phyloP scores from a whole-genome alignment of 345 rosid species.

The Carallia pectinifolia region DNA sequence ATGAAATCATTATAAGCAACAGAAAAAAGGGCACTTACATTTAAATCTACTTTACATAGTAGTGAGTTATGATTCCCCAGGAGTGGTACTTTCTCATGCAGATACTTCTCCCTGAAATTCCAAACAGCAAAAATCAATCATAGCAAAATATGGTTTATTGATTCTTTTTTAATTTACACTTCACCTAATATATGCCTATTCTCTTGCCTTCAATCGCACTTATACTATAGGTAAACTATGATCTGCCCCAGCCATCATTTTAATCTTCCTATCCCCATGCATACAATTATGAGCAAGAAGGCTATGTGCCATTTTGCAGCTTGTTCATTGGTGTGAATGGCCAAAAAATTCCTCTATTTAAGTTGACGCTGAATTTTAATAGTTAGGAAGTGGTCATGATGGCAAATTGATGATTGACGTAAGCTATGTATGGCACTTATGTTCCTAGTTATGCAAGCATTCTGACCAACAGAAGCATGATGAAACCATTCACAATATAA shows the following conservation, averaged over 20 bases:
- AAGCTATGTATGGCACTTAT: not conserved
- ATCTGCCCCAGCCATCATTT: constrained; percentile 5
- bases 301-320: no score
- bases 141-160: not conserved
- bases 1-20: not conserved
- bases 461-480: not conserved
- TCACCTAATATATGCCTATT: not conserved
- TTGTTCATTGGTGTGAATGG: not conserved
- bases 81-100: constrained; percentile 53
- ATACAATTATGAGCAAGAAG: no score
- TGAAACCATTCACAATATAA: not conserved
- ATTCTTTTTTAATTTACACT: not conserved
- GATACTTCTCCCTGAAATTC: constrained; percentile 70
- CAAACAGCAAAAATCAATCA: constrained; percentile 22
- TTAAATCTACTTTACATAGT: constrained; percentile 65
- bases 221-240: not conserved
- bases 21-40: constrained; percentile 44
- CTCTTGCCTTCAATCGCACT: not conserved
- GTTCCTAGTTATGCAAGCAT: not conserved
- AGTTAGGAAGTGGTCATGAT: not conserved
- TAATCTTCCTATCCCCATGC: not conserved
- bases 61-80: constrained; percentile 61
- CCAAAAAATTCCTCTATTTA: not conserved
- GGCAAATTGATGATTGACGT: not conserved
- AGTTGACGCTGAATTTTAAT: not conserved